phyloP scores from a whole-genome alignment of 1,284 basidiomycete species.

The Moesziomyces sp. region DNA sequence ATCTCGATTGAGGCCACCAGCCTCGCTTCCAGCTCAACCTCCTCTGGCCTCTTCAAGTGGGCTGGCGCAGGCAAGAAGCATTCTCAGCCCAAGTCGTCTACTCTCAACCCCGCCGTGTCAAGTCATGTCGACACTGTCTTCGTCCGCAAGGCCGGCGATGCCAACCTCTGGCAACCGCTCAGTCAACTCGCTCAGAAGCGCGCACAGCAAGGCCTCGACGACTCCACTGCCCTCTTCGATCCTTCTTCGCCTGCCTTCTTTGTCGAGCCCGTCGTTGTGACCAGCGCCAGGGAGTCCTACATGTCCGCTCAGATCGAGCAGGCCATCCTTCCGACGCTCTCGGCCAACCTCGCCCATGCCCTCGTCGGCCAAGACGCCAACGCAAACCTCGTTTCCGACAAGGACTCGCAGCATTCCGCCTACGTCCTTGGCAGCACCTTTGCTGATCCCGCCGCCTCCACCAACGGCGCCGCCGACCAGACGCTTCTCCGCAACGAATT shows the following conservation, averaged over 20 bases:
- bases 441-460: slow-evolving; percentile 9
- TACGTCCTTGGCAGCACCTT: slow-evolving; percentile 45
- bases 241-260: slow-evolving; percentile 30
- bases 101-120: slow-evolving; percentile 2
- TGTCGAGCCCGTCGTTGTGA: slow-evolving; percentile 54
- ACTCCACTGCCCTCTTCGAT: slow-evolving; percentile 14
- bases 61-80: slow-evolving; percentile 21
- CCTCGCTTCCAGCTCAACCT: slow-evolving; percentile 45
- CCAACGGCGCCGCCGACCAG: slow-evolving; percentile 12
- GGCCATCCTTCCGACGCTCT: slow-evolving; percentile 29
- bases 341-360: slow-evolving; percentile 17
- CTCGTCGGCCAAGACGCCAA: slow-evolving; percentile 12
- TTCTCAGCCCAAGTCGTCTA: neutral
- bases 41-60: slow-evolving; percentile 46
- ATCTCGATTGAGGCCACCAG: slow-evolving; percentile 50
- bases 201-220: slow-evolving; percentile 10
- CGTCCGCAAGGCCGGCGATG: slow-evolving; percentile 41
- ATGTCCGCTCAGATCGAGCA: slow-evolving; percentile 26
- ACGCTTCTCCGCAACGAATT: slow-evolving; percentile 19
- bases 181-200: slow-evolving; percentile 16
- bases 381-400: slow-evolving; percentile 22
- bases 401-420: slow-evolving; percentile 31
- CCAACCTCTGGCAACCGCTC: slow-evolving; percentile 40
- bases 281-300: slow-evolving; percentile 44
- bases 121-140: slow-evolving; percentile 36